A percentile compares a stretch with the other conserved stretches of the same genome.
Evolutionary conservation across 495 filamentous ascomycete species (phyloP).

Genomic region (Aspergillus conjunctus): DNA sequence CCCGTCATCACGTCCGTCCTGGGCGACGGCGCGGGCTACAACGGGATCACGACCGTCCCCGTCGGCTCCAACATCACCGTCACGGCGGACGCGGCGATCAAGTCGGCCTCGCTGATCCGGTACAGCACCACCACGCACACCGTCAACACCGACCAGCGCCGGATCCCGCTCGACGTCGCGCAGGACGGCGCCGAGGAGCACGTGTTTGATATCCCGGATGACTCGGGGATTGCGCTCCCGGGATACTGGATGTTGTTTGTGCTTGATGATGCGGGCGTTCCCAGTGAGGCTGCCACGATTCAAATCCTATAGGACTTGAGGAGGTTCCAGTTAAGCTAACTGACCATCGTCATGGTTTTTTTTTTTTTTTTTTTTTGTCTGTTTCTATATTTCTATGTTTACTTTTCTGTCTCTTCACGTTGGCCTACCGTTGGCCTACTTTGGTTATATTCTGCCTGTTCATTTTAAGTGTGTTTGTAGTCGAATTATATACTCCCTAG

Average conservation of each 20-base stretch:
- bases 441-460: no score
- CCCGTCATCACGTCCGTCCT: slow-evolving; percentile 39
- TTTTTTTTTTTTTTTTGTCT: no score
- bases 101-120: slow-evolving; percentile 43
- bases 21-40: neutral
- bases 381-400: no score
- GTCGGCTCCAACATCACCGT: slow-evolving; percentile 37
- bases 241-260: slow-evolving; percentile 20
- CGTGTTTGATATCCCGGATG: slow-evolving; percentile 53
- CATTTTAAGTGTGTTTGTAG: no score
- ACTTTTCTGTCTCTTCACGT: no score
- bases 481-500: no score
- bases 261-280: slow-evolving; percentile 7
- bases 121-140: slow-evolving; percentile 55
- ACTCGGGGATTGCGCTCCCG: slow-evolving; percentile 43
- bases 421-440: no score
- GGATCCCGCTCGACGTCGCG: slow-evolving; percentile 40
- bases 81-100: slow-evolving; percentile 9
- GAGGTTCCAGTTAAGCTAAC: no score
- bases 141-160: slow-evolving; percentile 61
- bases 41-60: neutral
- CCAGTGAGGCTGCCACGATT: neutral
- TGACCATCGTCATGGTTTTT: no score
- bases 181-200: slow-evolving; percentile 9
- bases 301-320: neutral